A percentile compares a stretch with the other conserved stretches of the same genome.
Evolutionary conservation across 2,329 filamentous ascomycete species (phyloP).

Genomic region (Trichoderma guizhouense): DNA sequence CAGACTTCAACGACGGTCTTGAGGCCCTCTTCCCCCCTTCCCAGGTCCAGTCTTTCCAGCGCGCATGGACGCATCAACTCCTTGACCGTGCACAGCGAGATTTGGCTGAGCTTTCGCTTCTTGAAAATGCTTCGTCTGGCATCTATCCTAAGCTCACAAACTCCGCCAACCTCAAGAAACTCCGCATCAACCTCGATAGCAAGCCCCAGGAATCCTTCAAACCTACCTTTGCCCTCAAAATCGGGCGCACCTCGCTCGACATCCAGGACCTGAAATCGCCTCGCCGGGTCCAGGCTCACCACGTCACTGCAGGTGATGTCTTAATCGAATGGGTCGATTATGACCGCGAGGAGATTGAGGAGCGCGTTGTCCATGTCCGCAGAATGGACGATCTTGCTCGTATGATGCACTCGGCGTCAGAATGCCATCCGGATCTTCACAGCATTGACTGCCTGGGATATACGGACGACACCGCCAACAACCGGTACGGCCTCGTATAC

Average conservation of each 20-base stretch:
- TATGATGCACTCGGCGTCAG: conserved; percentile 46
- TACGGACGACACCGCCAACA: conserved; percentile 38
- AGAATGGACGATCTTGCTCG: conserved; percentile 45
- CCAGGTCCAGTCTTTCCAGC: conserved; percentile 41
- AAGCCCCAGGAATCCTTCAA: conserved; percentile 39
- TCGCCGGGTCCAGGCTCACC: conserved; percentile 32
- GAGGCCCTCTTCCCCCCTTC: conserved; percentile 45
- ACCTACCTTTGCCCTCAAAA: conserved; percentile 42
- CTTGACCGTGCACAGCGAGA: conserved; percentile 44
- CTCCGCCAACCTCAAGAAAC: conserved; percentile 43
- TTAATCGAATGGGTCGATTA: conserved; percentile 46
- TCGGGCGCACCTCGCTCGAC: conserved; percentile 33
- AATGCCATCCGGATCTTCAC: conserved; percentile 45
- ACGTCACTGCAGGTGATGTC: conserved; percentile 35
- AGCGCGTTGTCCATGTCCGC: conserved; percentile 41
- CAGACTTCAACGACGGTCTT: conserved; percentile 47
- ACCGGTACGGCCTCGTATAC: conserved; percentile 45
- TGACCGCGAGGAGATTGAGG: conserved; percentile 40
- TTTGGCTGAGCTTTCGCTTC: conserved; percentile 39
- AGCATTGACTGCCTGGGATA: conserved; percentile 47
- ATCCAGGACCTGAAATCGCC: conserved; percentile 17
- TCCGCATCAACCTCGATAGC: conserved; percentile 46
- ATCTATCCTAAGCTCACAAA: conserved; percentile 42
- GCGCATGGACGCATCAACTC: conserved; percentile 46
- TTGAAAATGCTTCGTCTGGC: conserved; percentile 41